Evolutionary conservation across 2,329 filamentous ascomycete species (phyloP).

Genomic region (Colletotrichum zoysiae): DNA sequence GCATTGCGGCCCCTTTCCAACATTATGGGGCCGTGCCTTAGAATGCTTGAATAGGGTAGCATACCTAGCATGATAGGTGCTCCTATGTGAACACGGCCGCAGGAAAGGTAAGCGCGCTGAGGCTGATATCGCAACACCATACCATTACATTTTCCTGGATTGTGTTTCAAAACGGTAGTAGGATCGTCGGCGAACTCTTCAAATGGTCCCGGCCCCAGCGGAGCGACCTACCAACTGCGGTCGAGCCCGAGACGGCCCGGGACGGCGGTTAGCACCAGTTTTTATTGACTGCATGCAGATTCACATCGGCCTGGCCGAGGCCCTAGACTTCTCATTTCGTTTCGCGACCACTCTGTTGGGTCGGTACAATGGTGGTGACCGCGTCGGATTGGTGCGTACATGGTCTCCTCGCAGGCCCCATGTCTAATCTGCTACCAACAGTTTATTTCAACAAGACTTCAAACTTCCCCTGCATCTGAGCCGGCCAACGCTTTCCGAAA

Average conservation of each 20-base stretch:
- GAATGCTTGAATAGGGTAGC: not conserved
- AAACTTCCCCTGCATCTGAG: slow-evolving; percentile 18
- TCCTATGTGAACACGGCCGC: not conserved
- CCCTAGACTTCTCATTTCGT: not conserved
- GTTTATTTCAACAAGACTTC: not conserved
- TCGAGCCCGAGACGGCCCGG: not conserved
- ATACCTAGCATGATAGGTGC: not conserved
- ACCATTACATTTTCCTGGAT: not conserved
- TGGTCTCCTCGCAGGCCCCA: not conserved
- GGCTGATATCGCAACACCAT: not conserved
- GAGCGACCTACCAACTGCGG: not conserved
- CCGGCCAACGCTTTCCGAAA: not conserved
- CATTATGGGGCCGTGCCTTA: not conserved
- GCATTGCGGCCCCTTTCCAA: not conserved
- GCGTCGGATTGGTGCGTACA: not conserved
- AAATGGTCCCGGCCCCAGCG: not conserved
- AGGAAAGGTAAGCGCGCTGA: not conserved
- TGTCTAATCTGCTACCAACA: slow-evolving; percentile 18
- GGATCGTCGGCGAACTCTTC: no score
- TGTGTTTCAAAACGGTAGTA: not conserved
- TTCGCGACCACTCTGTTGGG: slow-evolving; percentile 10
- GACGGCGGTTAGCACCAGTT: not conserved
- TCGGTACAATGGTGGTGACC: not conserved
- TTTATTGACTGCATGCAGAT: not conserved
- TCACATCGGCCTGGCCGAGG: not conserved